Percentiles rank a stretch among this genome's conserved stretches.
Conservation (phyloP, 805 yeast genomes). For the Starmerella sirachaensis region DNA sequence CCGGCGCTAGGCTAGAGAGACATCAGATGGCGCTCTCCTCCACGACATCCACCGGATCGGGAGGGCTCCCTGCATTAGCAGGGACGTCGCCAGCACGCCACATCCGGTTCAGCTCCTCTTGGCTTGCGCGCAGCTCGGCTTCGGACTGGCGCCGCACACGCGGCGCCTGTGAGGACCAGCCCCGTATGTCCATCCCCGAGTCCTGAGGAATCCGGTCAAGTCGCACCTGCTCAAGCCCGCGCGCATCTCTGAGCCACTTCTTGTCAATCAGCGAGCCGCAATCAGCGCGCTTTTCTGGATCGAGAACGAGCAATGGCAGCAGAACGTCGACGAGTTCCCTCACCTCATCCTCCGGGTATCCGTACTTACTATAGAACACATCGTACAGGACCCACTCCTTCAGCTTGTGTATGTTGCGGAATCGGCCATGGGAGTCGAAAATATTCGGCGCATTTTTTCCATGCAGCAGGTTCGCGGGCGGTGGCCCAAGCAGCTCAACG, state of each 20-base stretch:
- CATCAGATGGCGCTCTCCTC: no score
- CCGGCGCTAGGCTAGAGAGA: no score
- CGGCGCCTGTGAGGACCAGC: slow-evolving; percentile 66
- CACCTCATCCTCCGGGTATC: slow-evolving; percentile 56
- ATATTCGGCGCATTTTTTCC: slow-evolving; percentile 51
- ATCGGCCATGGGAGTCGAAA: slow-evolving; percentile 53
- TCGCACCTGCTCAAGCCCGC: slow-evolving; percentile 57
- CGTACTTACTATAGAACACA: slow-evolving; percentile 78
- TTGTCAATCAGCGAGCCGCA: slow-evolving; percentile 92
- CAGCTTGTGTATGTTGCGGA: slow-evolving; percentile 66
- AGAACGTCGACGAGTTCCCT: slow-evolving; percentile 63
- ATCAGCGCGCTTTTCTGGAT: slow-evolving; percentile 76
- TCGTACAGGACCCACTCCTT: slow-evolving; percentile 81
- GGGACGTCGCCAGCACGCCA: no score
- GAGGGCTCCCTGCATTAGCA: no score
- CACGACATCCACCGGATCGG: no score
- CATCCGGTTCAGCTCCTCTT: slow-evolving; percentile 10
- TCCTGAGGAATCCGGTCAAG: slow-evolving; percentile 68
- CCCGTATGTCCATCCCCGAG: slow-evolving; percentile 77
- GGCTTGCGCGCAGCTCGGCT: slow-evolving; percentile 1
- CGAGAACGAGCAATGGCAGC: slow-evolving; percentile 67
- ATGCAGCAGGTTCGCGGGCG: slow-evolving; percentile 50
- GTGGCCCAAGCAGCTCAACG: slow-evolving; percentile 63
- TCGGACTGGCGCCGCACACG: not conserved
- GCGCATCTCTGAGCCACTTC: slow-evolving; percentile 52